Evolutionary conservation across 148 eudicot species (phyloP).

Genomic region (Pharnaceum exiguum): DNA sequence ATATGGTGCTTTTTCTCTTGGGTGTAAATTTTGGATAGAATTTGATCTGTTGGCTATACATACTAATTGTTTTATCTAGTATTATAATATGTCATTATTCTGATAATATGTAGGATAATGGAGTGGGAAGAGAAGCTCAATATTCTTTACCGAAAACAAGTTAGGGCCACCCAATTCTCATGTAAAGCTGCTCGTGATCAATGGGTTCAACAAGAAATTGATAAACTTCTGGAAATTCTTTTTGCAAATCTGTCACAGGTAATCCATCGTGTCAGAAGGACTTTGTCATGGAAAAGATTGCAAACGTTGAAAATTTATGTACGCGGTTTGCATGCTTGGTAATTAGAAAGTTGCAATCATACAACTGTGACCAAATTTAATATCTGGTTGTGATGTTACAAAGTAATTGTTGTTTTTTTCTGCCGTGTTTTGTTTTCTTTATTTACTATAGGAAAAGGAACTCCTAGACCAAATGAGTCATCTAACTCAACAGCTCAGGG

Average conservation of each 20-base stretch:
- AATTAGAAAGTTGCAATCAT: too few species aligned
- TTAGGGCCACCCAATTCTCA: conserved; percentile 93
- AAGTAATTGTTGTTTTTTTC: neutral
- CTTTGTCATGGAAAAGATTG: neutral
- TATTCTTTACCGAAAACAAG: conserved; percentile 95
- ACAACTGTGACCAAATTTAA: too few species aligned
- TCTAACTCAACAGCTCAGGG: conserved; percentile 50
- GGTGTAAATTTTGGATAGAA: neutral
- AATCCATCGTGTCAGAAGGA: conserved; percentile 8
- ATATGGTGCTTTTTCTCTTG: neutral
- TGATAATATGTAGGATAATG: conserved; percentile 58
- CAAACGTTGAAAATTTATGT: neutral
- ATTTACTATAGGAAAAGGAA: conserved; percentile 59
- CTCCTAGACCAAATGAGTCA: conserved; percentile 62
- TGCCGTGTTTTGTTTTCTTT: conserved; percentile 6
- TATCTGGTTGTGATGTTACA: neutral
- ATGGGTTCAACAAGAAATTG: conserved; percentile 90
- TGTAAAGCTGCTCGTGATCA: conserved; percentile 83
- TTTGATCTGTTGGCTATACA: neutral
- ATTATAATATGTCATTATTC: neutral
- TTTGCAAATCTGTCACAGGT: conserved; percentile 72
- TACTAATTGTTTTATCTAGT: neutral
- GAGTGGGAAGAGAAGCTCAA: conserved; percentile 92
- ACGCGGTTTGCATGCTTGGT: too few species aligned
- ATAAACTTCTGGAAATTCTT: conserved; percentile 65